Base-by-base conservation (phyloP, 2,329 filamentous ascomycete genomes). In the Truncatella angustata region DNA sequence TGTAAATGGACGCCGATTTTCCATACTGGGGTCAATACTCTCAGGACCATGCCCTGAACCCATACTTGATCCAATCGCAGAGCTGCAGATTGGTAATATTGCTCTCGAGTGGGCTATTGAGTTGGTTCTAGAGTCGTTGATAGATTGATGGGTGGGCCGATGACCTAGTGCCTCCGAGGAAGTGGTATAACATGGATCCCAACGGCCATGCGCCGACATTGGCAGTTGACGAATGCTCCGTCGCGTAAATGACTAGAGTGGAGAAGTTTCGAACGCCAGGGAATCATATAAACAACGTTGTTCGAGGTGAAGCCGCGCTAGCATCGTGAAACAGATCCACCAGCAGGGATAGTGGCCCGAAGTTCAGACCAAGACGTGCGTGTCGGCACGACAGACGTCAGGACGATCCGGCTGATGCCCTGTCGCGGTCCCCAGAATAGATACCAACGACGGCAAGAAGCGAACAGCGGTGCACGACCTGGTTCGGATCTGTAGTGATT, bases 261-360 rank as follows among this genome's bases (percentile, higher is more conserved):
- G 45, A 20, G 12, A 36, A 18, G 45, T 49, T 49, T 49, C n/a
- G 18, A 35, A 23, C 45, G 45, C 45, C 34, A 35, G 24, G 26
- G 47, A 50, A 21, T 50, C 47, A 42, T 11, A 35, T 50, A 50
- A 42, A 50, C 47, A 35, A 50, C 24, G 11, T 50, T 18, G 21
- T 16, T 39, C 28, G 18, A 50, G 24, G 28, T 42, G 47, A 24
- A 32, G 36, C 23, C 14, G 24, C 44, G 18, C 44, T 28, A 28
- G 9, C 18, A 47, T 47, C 24, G 28, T 47, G 44, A 47, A 47
- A 47, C 44, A 21, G 44, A 11, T 35, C 44, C 44, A 47, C 30
- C 44, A 14, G 23, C 40, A 44, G 40, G 40, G 40, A 23, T 5
- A 2, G 10, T 23, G 23, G 40, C 20, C 40, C 21, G 28, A 23